These are phyloP conservation scores for Talaromyces pinophilus DNA, from an alignment of 2,329 filamentous ascomycete species.

Conservation along the genomic window DNA sequence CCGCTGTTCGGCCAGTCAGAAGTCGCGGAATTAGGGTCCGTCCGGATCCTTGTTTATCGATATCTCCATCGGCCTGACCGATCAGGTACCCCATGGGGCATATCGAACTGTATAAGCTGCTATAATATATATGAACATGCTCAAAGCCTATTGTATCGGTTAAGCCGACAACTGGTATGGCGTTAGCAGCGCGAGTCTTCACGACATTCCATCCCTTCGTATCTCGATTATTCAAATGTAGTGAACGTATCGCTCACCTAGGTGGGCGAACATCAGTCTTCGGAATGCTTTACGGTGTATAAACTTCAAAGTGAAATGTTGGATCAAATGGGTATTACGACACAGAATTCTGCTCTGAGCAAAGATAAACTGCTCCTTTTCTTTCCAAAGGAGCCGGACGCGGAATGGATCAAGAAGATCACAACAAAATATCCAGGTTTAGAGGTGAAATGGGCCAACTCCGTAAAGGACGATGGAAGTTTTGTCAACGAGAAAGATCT, in stretches of 20 bases:
- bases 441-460: constrained; percentile 1
- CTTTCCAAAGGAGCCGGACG: constrained; percentile 6
- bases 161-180: background rate
- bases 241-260: background rate
- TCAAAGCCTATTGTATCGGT: background rate
- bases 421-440: background rate
- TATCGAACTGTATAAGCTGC: background rate
- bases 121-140: background rate
- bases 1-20: background rate
- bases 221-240: background rate
- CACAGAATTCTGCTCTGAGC: background rate
- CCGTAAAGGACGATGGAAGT: background rate
- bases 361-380: constrained; percentile 7
- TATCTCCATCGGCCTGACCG: background rate
- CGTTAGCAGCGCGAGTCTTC: background rate
- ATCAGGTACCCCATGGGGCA: background rate
- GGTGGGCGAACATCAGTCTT: background rate
- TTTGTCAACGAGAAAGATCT: constrained; percentile 6
- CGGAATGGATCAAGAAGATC: background rate
- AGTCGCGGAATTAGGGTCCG: background rate
- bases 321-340: background rate
- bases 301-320: background rate
- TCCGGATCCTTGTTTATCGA: background rate
- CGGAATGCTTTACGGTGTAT: background rate
- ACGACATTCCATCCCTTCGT: background rate